phyloP scores from a whole-genome alignment of 192 early-diverging fungal genomes.

The Mortierella antarctica region DNA sequence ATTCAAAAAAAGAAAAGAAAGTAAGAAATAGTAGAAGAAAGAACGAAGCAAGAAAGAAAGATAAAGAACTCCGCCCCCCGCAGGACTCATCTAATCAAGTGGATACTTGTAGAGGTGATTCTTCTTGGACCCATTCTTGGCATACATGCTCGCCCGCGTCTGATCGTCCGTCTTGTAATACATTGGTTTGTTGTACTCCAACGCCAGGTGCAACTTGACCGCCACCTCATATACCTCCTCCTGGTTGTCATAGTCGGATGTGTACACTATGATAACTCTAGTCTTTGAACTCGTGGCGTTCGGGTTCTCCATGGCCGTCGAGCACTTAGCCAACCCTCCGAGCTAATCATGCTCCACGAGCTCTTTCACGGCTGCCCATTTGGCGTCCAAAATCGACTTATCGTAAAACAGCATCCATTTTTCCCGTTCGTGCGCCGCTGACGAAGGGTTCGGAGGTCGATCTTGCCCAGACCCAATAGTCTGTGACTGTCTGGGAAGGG shows the following conservation, averaged over 20 bases:
- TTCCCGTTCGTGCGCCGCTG: slow-evolving; percentile 13
- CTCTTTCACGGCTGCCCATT: slow-evolving; percentile 19
- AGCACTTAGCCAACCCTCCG: slow-evolving; percentile 30
- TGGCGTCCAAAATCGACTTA: slow-evolving; percentile 31
- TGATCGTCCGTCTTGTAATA: slow-evolving; percentile 45
- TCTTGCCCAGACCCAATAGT: slow-evolving; percentile 22
- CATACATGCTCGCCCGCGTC: slow-evolving; percentile 23
- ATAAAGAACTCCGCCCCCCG: too few relatives aligned
- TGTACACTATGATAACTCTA: slow-evolving; percentile 43
- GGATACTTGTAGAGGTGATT: slow-evolving; percentile 34
- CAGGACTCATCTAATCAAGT: slow-evolving; percentile 2
- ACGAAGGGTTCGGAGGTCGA: slow-evolving; percentile 3
- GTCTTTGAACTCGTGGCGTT: slow-evolving; percentile 34
- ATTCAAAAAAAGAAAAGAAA: too few relatives aligned
- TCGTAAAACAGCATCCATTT: slow-evolving; percentile 47
- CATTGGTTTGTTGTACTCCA: slow-evolving; percentile 22
- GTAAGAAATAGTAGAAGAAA: too few relatives aligned
- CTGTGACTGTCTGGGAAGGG: slow-evolving; percentile 12
- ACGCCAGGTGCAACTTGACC: slow-evolving; percentile 8
- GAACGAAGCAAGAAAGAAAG: too few relatives aligned
- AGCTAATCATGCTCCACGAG: slow-evolving; percentile 18
- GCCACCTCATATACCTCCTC: slow-evolving; percentile 28
- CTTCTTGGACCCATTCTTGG: slow-evolving; percentile 14
- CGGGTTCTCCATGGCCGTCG: slow-evolving; percentile 30
- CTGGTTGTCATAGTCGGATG: slow-evolving; percentile 24